These are phyloP conservation scores for Microcyclospora pomicola DNA, from an alignment of 2,329 filamentous ascomycete genomes.

Conservation along the genomic window DNA sequence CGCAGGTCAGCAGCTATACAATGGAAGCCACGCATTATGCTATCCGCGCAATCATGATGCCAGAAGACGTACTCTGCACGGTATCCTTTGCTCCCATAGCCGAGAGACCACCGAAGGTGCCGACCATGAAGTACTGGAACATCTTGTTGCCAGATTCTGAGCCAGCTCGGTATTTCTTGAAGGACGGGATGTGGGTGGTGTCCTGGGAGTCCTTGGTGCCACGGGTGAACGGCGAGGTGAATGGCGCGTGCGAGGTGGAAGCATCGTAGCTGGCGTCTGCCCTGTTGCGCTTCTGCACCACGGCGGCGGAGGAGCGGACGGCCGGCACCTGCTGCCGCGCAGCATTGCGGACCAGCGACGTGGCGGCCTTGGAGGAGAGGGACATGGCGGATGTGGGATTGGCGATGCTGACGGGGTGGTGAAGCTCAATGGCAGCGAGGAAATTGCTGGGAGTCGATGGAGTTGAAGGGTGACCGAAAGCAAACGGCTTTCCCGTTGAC, in stretches of 20 bases:
- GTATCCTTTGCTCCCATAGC: constrained; percentile 95
- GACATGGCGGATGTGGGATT: constrained; percentile 28
- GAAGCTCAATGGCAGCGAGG: constrained; percentile 8
- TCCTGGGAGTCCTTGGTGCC: constrained; percentile 24
- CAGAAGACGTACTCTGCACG: constrained; percentile 65
- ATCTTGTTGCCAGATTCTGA: constrained; percentile 63
- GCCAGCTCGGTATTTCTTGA: constrained; percentile 72
- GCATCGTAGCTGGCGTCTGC: constrained; percentile 21
- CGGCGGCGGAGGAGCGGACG: constrained; percentile 30
- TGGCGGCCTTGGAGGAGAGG: constrained; percentile 33
- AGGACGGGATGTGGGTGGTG: constrained; percentile 69
- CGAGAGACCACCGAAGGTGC: constrained; percentile 79
- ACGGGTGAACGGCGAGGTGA: constrained; percentile 43
- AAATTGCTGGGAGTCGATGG: not conserved
- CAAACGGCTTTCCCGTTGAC: no score
- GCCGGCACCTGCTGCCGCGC: constrained; percentile 33
- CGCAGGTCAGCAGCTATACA: not conserved
- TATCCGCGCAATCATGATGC: constrained; percentile 1
- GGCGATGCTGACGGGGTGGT: constrained; percentile 5
- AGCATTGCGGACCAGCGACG: constrained; percentile 34
- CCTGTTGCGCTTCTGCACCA: constrained; percentile 30
- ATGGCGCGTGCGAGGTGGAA: constrained; percentile 28
- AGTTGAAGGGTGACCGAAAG: no score
- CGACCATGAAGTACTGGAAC: constrained; percentile 98
- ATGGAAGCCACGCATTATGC: not conserved